Evolutionary conservation across 148 eudicot species (phyloP).

Genomic region (Camellia lanceoleosa): DNA sequence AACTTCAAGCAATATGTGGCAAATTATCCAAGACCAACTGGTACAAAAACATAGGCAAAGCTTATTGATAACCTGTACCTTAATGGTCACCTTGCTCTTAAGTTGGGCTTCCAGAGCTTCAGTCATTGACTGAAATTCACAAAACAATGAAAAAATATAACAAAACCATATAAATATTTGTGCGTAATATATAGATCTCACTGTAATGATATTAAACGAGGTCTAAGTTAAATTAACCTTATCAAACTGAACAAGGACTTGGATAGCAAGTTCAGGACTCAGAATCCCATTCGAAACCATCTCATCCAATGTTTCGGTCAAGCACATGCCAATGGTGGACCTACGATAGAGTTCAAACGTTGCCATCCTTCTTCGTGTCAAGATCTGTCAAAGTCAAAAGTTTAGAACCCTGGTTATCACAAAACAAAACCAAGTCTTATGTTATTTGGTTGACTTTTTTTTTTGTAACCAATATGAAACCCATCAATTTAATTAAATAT

Average conservation of each 20-base stretch:
- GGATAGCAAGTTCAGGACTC: slow-evolving; percentile 87
- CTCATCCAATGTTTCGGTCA: slow-evolving; percentile 92
- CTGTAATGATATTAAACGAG: background rate
- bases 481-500: no score
- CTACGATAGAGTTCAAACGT: slow-evolving; percentile 85
- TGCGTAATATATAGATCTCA: background rate
- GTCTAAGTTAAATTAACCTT: slow-evolving; percentile 40
- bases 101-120: slow-evolving; percentile 88
- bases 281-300: slow-evolving; percentile 75
- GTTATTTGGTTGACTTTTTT: no score
- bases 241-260: slow-evolving; percentile 91
- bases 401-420: no score
- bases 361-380: slow-evolving; percentile 48
- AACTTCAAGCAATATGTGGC: background rate
- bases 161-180: background rate
- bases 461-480: no score
- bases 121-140: slow-evolving; percentile 75
- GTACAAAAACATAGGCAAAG: background rate
- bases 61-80: slow-evolving; percentile 41
- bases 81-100: slow-evolving; percentile 75
- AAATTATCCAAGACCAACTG: no score
- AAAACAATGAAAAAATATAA: background rate
- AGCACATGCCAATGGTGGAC: slow-evolving; percentile 93
- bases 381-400: slow-evolving; percentile 19
- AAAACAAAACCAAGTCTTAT: no score